Conservation (phyloP, 2,329 filamentous ascomycete genomes). For the Aspergillus fischeri region DNA sequence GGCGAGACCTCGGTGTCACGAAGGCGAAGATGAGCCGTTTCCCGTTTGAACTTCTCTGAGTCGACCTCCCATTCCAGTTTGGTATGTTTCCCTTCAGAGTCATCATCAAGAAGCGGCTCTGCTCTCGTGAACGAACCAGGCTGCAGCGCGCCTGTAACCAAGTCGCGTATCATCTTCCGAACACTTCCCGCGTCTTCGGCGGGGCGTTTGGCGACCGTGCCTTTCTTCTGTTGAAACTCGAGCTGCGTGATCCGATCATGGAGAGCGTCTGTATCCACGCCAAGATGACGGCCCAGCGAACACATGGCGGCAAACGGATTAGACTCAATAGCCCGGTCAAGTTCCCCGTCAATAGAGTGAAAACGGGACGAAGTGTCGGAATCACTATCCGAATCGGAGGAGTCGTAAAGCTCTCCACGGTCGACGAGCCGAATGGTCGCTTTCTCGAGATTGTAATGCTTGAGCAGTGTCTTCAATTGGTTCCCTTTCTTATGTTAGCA, state of each 20-base stretch:
- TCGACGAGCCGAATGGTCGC: neutral
- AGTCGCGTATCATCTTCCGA: too few relatives aligned
- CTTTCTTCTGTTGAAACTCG: neutral
- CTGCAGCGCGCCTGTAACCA: neutral
- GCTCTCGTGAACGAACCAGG: neutral
- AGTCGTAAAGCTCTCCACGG: neutral
- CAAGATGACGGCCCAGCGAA: neutral
- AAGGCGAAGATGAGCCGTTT: neutral
- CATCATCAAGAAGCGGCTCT: neutral
- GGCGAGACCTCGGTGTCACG: neutral
- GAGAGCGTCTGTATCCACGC: neutral
- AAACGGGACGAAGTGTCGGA: neutral
- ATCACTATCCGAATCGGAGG: neutral
- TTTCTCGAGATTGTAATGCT: neutral
- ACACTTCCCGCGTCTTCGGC: neutral
- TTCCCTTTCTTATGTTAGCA: neutral
- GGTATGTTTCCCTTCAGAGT: neutral
- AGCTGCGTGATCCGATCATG: neutral
- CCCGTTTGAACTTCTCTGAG: neutral
- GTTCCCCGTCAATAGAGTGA: neutral
- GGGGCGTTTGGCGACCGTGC: neutral
- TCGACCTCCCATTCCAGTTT: neutral
- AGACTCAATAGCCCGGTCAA: neutral
- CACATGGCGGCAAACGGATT: neutral
- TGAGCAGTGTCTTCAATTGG: neutral